phyloP scores from a whole-genome alignment of 129 eudicot species.

The Arctium lappa region DNA sequence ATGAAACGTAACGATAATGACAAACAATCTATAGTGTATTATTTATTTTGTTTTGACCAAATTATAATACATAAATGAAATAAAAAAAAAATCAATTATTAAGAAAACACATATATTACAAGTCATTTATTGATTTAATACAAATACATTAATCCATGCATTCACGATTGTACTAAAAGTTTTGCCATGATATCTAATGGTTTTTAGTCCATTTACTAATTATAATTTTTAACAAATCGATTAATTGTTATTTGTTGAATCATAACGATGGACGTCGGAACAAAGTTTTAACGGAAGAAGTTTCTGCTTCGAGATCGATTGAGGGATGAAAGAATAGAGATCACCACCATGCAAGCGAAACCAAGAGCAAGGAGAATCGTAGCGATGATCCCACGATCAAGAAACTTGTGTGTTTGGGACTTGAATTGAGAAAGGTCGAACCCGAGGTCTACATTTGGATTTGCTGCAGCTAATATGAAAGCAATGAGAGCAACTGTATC shows the following conservation, averaged over 20 bases:
- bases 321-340: constrained; percentile 28
- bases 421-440: not conserved
- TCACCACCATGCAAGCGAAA: constrained; percentile 35
- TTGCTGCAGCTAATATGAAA: not conserved
- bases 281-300: not conserved
- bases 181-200: not conserved
- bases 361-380: constrained; percentile 35
- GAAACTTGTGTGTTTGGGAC: constrained; percentile 2
- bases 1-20: too few species aligned
- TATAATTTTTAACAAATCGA: not conserved
- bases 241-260: not conserved
- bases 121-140: not conserved
- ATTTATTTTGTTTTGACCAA: not conserved
- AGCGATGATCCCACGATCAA: constrained; percentile 29
- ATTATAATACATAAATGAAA: too few species aligned
- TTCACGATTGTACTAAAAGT: not conserved
- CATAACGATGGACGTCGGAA: too few species aligned
- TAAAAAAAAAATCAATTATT: too few species aligned
- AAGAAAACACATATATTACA: not conserved
- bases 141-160: not conserved
- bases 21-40: too few species aligned
- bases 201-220: not conserved
- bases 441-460: not conserved
- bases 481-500: not conserved
- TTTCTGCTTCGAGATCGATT: not conserved